Base-by-base conservation (phyloP, 495 filamentous ascomycete species). In the Penicillium herquei region DNA sequence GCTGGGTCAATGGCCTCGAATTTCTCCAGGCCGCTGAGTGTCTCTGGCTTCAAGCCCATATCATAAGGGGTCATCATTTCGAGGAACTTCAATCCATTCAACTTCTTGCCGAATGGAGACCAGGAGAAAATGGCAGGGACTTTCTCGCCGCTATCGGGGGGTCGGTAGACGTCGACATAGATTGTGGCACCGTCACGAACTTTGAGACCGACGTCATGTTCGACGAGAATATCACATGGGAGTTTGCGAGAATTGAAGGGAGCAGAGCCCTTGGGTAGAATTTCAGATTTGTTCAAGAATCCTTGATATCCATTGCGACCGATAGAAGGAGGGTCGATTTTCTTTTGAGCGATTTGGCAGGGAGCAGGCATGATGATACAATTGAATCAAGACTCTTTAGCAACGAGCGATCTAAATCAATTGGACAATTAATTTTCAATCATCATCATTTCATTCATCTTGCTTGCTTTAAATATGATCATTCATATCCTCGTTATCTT, bases 1-100 rank as follows among this genome's bases (percentile, higher is more conserved):
- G 68, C 72, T 0, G 77, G 76, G 64, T 78, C 75, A 12, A 69
- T 67, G 1, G 64, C 77, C 49, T 80, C 77, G 55, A 75, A 80
- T 40, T 67, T 72, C 49, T 73, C 70, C 21, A 64, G 51, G 0
- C 58, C 65, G 17, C 49, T 56, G 3, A 65, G 52, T 6, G 26
- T n/a, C 7, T 43, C 54, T 10, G 48, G 39, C 3, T 57, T 55
- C 8, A 70, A 47, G 7, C 67, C 67, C 10, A 60, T 18, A 16
- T 62, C 16, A 21, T 34, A 61, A 2, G 37, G 58, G 0, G 39
- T n/a, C 11, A 55, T 31, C 31, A 31, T 46, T 47, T 37, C 55
- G 41, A 31, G 55, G 37, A 45, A 40, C 55, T 14, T 58, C 46
- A 49, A 61, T 21, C 61, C 63, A 42, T 56, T 65, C 34, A 39